These are phyloP conservation scores for Globisporangium recalcitrans DNA, from an alignment of 352 stramenopile genomes.

Conservation along the genomic window DNA sequence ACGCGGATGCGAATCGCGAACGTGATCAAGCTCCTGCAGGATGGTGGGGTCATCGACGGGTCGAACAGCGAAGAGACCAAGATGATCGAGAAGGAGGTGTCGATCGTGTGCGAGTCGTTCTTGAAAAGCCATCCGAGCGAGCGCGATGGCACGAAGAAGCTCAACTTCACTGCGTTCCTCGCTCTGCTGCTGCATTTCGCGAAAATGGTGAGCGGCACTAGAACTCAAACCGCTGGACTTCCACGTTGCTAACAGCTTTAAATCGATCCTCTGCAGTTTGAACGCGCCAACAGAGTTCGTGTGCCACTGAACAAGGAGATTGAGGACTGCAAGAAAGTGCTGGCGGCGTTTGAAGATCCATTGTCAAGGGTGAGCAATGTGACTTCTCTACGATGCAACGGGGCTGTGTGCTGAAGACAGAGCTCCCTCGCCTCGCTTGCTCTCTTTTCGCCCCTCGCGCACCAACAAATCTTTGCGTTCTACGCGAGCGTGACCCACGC, in stretches of 20 bases:
- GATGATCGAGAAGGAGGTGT: conserved; percentile 66
- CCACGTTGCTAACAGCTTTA: too few species aligned
- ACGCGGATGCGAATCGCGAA: conserved; percentile 62
- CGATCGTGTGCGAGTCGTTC: conserved; percentile 71
- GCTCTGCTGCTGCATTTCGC: conserved; percentile 63
- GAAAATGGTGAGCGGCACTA: conserved; percentile 55
- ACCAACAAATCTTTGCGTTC: conserved; percentile 45
- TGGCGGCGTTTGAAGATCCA: conserved; percentile 56
- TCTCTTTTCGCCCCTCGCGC: neutral
- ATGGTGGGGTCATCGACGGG: conserved; percentile 64
- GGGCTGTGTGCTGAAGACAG: too few species aligned
- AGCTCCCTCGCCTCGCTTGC: neutral
- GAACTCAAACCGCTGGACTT: too few species aligned
- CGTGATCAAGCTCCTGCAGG: conserved; percentile 71
- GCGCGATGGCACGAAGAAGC: conserved; percentile 54
- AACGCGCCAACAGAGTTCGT: conserved; percentile 27
- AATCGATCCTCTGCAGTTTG: too few species aligned
- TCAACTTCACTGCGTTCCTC: conserved; percentile 68
- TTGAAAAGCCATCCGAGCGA: conserved; percentile 55
- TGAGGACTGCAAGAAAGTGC: conserved; percentile 62
- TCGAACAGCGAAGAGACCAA: conserved; percentile 47
- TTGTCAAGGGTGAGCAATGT: conserved; percentile 34
- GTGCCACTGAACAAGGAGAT: conserved; percentile 42
- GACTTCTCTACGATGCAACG: neutral
- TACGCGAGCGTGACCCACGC: conserved; percentile 43